Evolutionary conservation across 352 stramenopile species (phyloP).

Genomic region (Hyaloperonospora arabidopsidis): DNA sequence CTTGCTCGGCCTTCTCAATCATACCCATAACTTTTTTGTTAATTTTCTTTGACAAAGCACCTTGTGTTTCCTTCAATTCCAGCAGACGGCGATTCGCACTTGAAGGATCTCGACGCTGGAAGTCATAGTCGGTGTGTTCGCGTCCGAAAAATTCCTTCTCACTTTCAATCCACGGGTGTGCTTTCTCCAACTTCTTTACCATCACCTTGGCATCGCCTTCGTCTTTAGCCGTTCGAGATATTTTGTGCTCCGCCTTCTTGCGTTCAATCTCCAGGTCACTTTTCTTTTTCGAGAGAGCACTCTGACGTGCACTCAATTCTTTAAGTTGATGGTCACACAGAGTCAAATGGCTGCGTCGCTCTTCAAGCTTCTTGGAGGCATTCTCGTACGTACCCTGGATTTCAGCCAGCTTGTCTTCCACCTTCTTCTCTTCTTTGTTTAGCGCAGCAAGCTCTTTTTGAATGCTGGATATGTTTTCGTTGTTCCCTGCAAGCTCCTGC

Average conservation of each 20-base stretch:
- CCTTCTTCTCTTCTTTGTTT: slow-evolving; percentile 61
- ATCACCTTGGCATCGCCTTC: slow-evolving; percentile 84
- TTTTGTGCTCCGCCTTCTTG: slow-evolving; percentile 93
- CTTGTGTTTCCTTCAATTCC: slow-evolving; percentile 90
- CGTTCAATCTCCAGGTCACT: slow-evolving; percentile 87
- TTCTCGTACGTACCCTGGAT: slow-evolving; percentile 60
- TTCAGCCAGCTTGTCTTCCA: slow-evolving; percentile 55
- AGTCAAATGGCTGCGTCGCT: slow-evolving; percentile 59
- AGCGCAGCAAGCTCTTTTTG: slow-evolving; percentile 54
- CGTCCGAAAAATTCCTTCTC: slow-evolving; percentile 97
- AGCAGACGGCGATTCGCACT: slow-evolving; percentile 84
- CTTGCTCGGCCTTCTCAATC: slow-evolving; percentile 98
- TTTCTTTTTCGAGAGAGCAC: slow-evolving; percentile 77
- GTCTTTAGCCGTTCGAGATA: slow-evolving; percentile 89
- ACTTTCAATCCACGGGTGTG: slow-evolving; percentile 95
- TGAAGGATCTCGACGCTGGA: slow-evolving; percentile 82
- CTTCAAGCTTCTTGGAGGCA: slow-evolving; percentile 56
- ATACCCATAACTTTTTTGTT: slow-evolving; percentile 99
- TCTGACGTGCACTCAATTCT: slow-evolving; percentile 75
- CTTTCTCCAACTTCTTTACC: slow-evolving; percentile 89
- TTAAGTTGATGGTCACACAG: slow-evolving; percentile 89
- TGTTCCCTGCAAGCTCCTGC: slow-evolving; percentile 51
- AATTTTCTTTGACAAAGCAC: slow-evolving; percentile 94
- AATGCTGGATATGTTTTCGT: slow-evolving; percentile 42
- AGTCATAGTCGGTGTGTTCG: slow-evolving; percentile 97